Conservation (phyloP, 495 filamentous ascomycete species). For the Penicillium salamii region DNA sequence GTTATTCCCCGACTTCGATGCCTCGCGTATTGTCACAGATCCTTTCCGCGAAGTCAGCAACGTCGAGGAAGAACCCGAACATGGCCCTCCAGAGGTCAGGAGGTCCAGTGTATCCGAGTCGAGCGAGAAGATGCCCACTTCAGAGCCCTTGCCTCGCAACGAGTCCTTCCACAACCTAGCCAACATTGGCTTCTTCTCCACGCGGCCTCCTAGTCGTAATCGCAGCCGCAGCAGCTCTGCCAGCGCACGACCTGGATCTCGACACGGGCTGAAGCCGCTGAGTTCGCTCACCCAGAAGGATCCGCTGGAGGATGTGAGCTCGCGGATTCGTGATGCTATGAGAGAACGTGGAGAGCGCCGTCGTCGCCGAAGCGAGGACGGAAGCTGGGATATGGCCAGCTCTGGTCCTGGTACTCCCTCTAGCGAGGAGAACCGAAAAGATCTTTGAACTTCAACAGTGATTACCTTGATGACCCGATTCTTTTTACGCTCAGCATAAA, state of each 20-base stretch:
- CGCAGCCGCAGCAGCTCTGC: constrained; percentile 63
- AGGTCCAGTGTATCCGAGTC: constrained; percentile 18
- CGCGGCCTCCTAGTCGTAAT: constrained; percentile 67
- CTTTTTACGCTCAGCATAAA: constrained; percentile 19
- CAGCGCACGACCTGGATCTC: constrained; percentile 56
- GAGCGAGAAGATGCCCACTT: constrained; percentile 30
- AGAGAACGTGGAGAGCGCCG: constrained; percentile 73
- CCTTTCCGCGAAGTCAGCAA: constrained; percentile 46
- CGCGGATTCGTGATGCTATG: constrained; percentile 86
- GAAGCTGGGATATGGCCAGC: constrained; percentile 48
- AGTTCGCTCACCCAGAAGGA: constrained; percentile 70
- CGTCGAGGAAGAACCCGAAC: constrained; percentile 16
- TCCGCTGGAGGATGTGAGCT: constrained; percentile 76
- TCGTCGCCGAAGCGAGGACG: constrained; percentile 60
- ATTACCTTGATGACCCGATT: constrained; percentile 7
- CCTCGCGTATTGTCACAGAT: constrained; percentile 70
- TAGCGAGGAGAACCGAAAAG: constrained; percentile 43
- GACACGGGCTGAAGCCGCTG: constrained; percentile 67
- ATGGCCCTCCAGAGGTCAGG: constrained; percentile 21
- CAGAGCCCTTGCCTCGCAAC: constrained; percentile 70
- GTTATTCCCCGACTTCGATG: constrained; percentile 94
- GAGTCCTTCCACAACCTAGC: constrained; percentile 90
- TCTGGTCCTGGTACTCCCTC: constrained; percentile 44
- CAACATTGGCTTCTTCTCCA: constrained; percentile 83
- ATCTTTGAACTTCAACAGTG: constrained; percentile 27